Percentiles rank a stretch among this genome's conserved stretches.
Conservation (phyloP, 2,329 filamentous ascomycete species). For the Thielaviopsis populi region DNA sequence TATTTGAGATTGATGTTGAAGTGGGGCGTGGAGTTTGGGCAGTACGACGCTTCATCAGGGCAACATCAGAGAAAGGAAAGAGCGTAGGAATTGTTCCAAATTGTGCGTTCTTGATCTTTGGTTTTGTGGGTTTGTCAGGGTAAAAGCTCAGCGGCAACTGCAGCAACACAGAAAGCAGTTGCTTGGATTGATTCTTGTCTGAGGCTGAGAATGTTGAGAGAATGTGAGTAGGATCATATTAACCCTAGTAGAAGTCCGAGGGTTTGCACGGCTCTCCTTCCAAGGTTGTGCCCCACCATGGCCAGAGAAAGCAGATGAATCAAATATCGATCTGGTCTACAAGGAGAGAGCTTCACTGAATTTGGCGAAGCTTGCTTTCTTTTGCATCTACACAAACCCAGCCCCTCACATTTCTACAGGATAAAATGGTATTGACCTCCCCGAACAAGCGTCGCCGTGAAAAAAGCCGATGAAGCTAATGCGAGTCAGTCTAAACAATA, state of each 20-base stretch:
- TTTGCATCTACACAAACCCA: slow-evolving; percentile 1
- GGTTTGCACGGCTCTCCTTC: background rate
- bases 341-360: background rate
- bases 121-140: background rate
- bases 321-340: background rate
- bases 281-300: slow-evolving; percentile 5
- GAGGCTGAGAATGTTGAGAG: background rate
- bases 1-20: background rate
- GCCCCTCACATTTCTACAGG: background rate
- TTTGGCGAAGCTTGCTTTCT: background rate
- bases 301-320: background rate
- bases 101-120: background rate
- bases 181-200: background rate
- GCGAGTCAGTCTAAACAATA: slow-evolving; percentile 82
- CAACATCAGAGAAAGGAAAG: background rate
- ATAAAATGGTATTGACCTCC: background rate
- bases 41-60: background rate
- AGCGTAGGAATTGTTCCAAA: background rate
- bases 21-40: background rate
- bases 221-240: background rate
- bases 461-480: background rate
- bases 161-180: background rate
- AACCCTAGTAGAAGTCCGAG: background rate
- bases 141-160: background rate
- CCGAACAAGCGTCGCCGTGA: background rate